These are phyloP conservation scores for Castanea crenata DNA, from an alignment of 306 rosid genomes.

Conservation along the genomic window DNA sequence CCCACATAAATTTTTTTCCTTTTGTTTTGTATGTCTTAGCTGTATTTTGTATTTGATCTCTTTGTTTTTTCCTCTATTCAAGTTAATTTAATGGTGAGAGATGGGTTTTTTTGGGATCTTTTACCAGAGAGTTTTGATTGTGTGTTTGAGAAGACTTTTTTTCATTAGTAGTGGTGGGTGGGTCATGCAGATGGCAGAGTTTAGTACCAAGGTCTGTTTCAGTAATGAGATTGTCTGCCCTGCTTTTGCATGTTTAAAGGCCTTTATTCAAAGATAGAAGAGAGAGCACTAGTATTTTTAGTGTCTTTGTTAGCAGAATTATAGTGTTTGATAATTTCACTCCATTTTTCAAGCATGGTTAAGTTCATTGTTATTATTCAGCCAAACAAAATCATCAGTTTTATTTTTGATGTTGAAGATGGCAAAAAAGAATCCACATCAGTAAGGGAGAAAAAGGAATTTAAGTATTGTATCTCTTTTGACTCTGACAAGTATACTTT, in stretches of 20 bases:
- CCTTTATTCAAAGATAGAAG: not conserved
- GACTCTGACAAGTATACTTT: not conserved
- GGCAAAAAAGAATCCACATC: not conserved
- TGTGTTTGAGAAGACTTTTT: constrained; percentile 14
- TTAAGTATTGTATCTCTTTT: not conserved
- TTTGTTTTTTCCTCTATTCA: not conserved
- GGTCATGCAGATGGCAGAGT: constrained; percentile 52
- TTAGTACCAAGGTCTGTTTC: constrained; percentile 42
- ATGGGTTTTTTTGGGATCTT: constrained; percentile 61
- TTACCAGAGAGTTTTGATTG: constrained; percentile 43
- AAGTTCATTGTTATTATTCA: not conserved
- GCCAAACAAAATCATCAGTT: not conserved
- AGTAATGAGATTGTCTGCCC: constrained; percentile 30
- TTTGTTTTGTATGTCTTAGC: not conserved
- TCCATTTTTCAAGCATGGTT: not conserved
- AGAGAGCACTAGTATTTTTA: constrained; percentile 2
- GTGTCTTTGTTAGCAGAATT: not conserved
- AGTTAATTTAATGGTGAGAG: constrained; percentile 59
- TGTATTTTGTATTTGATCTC: not conserved
- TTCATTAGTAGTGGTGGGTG: constrained; percentile 28
- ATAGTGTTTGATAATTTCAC: not conserved
- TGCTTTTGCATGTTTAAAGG: constrained; percentile 20
- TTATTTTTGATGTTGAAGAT: not conserved
- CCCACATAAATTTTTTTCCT: constrained; percentile 46
- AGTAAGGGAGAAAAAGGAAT: not conserved